Percentiles rank a stretch among this genome's conserved stretches.
phyloP scores from a whole-genome alignment of 2,329 filamentous ascomycete species.

The Aspergillus jensenii region DNA sequence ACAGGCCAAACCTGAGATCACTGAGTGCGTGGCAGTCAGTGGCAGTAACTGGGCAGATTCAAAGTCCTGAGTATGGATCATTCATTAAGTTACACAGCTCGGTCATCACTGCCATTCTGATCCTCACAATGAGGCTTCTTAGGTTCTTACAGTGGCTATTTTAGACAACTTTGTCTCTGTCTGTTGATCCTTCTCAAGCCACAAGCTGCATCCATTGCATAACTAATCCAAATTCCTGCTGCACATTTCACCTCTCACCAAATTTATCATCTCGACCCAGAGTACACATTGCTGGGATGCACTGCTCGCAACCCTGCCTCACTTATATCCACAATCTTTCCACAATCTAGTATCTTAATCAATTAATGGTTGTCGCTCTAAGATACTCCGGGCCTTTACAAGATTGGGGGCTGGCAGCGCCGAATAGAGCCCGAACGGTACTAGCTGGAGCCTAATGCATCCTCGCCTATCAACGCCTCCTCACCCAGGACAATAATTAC shows the following conservation, averaged over 20 bases:
- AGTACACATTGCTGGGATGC: constrained; percentile 3
- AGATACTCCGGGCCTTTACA: background rate
- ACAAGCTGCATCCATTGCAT: constrained; percentile 7
- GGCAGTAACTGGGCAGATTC: too few species aligned
- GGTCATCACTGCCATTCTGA: background rate
- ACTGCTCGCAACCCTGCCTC: background rate
- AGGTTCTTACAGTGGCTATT: constrained; percentile 13
- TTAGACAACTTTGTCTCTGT: constrained; percentile 5
- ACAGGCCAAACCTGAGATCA: too few species aligned
- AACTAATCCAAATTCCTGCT: constrained; percentile 1
- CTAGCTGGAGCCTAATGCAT: background rate
- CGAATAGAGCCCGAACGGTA: background rate
- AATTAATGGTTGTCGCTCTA: background rate
- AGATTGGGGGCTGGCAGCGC: background rate
- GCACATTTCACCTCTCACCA: background rate
- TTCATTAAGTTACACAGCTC: background rate
- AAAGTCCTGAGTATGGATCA: background rate
- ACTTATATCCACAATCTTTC: background rate
- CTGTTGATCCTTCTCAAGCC: constrained; percentile 8
- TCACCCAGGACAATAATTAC: background rate
- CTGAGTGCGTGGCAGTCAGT: constrained; percentile 8
- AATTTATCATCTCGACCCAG: background rate
- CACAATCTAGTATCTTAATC: background rate
- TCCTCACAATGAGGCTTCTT: constrained; percentile 8
- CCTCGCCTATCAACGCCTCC: background rate